Percentiles rank a stretch among this genome's conserved stretches.
Conservation (phyloP, 2,329 filamentous ascomycete species). For the Arthrobotrys entomopaga region DNA sequence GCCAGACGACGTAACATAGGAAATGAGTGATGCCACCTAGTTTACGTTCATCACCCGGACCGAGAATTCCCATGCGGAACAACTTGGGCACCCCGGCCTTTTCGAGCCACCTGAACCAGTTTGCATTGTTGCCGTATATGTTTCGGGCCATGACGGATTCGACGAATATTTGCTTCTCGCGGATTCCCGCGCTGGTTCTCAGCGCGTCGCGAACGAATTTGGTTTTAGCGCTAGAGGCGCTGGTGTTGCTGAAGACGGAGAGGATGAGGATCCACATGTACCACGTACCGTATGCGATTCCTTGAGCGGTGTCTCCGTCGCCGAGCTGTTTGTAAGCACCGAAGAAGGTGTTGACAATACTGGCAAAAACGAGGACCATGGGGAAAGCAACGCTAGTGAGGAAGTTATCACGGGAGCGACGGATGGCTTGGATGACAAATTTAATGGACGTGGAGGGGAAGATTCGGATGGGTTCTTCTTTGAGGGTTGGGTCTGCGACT, state of each 20-base stretch:
- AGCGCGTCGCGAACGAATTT: slow-evolving; percentile 53
- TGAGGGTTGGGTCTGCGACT: not conserved
- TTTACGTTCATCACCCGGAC: not conserved
- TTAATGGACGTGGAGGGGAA: slow-evolving; percentile 12
- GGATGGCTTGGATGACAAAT: slow-evolving; percentile 49
- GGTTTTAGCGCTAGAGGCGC: slow-evolving; percentile 55
- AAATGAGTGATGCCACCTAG: slow-evolving; percentile 8
- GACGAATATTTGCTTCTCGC: slow-evolving; percentile 11
- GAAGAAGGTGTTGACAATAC: slow-evolving; percentile 55
- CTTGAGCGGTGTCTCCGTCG: slow-evolving; percentile 56
- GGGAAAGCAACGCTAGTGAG: slow-evolving; percentile 56
- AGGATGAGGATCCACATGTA: slow-evolving; percentile 57
- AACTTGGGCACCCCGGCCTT: slow-evolving; percentile 7
- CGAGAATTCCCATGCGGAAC: slow-evolving; percentile 13
- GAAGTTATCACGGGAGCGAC: slow-evolving; percentile 57
- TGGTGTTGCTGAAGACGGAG: slow-evolving; percentile 55
- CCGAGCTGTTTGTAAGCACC: slow-evolving; percentile 56
- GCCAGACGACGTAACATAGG: slow-evolving; percentile 43
- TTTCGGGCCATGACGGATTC: slow-evolving; percentile 31
- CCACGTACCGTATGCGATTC: slow-evolving; percentile 55
- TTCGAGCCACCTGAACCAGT: slow-evolving; percentile 28
- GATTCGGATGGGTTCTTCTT: not conserved
- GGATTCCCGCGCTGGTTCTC: slow-evolving; percentile 38
- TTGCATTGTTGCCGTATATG: slow-evolving; percentile 25
- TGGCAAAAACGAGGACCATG: slow-evolving; percentile 56